phyloP scores from a whole-genome alignment of 129 eudicot species.

The Flaveria robusta region DNA sequence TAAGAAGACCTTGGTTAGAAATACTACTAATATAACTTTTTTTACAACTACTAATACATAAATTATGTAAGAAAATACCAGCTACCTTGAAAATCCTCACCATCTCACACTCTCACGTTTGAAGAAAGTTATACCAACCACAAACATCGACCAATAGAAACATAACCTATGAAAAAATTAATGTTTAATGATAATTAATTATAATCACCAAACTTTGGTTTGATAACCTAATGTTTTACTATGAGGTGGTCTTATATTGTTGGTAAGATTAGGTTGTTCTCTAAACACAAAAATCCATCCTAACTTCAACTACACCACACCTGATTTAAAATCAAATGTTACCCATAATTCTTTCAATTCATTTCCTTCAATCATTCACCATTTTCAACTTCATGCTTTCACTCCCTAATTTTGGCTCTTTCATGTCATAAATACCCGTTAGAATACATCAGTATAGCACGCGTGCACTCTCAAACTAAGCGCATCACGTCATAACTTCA shows the following conservation, averaged over 20 bases:
- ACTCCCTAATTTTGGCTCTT: background rate
- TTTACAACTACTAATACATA: background rate
- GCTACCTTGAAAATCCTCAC: background rate
- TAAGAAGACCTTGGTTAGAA: background rate
- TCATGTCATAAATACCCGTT: constrained; percentile 4
- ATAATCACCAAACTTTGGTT: background rate
- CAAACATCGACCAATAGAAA: constrained; percentile 1
- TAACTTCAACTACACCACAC: constrained; percentile 36
- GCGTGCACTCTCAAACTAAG: background rate
- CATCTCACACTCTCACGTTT: background rate
- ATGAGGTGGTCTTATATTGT: constrained; percentile 23
- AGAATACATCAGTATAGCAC: background rate
- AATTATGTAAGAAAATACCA: background rate
- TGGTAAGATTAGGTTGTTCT: constrained; percentile 37
- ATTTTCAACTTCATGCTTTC: constrained; percentile 13
- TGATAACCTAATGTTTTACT: constrained; percentile 40
- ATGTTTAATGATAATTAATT: background rate
- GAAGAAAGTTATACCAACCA: constrained; percentile 16
- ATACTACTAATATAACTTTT: background rate
- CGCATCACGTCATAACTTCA: background rate
- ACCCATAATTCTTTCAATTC: constrained; percentile 7
- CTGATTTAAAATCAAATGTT: constrained; percentile 22
- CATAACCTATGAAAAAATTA: background rate
- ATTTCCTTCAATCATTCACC: constrained; percentile 3
- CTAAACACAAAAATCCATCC: constrained; percentile 40